These are phyloP conservation scores for Pseudocercospora eumusae DNA, from an alignment of 2,329 filamentous ascomycete genomes.

Conservation along the genomic window DNA sequence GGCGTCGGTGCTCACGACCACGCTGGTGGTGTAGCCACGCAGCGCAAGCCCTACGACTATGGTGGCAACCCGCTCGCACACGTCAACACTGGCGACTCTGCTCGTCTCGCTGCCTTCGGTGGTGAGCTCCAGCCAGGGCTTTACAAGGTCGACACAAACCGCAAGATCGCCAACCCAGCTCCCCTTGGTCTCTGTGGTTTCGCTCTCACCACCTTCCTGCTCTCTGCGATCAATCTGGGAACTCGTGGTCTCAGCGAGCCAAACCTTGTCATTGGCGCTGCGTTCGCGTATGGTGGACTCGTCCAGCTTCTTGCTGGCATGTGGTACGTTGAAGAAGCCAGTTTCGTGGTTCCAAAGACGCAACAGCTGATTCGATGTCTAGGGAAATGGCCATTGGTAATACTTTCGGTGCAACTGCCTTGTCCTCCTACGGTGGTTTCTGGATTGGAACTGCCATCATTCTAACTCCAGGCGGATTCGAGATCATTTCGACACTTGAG, in stretches of 20 bases:
- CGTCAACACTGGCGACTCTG: slow-evolving; percentile 52
- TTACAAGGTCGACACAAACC: slow-evolving; percentile 42
- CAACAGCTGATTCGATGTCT: not conserved
- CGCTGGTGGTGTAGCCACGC: slow-evolving; percentile 35
- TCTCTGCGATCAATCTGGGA: slow-evolving; percentile 54
- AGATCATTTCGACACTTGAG: slow-evolving; percentile 52
- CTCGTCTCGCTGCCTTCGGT: slow-evolving; percentile 52
- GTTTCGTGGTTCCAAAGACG: not conserved
- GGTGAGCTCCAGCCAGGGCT: slow-evolving; percentile 57
- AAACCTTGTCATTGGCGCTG: slow-evolving; percentile 52
- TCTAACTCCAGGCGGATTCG: slow-evolving; percentile 55
- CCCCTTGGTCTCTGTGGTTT: slow-evolving; percentile 64
- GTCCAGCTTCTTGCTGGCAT: slow-evolving; percentile 56
- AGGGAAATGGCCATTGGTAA: slow-evolving; percentile 61
- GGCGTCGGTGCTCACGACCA: slow-evolving; percentile 44
- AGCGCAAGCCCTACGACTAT: slow-evolving; percentile 53
- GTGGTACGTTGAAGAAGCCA: slow-evolving; percentile 50
- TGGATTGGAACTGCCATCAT: slow-evolving; percentile 64
- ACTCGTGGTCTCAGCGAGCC: slow-evolving; percentile 46
- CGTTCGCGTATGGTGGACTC: slow-evolving; percentile 54
- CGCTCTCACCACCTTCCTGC: slow-evolving; percentile 65
- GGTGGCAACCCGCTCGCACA: slow-evolving; percentile 56
- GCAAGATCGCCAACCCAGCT: slow-evolving; percentile 60
- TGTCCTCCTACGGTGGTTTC: slow-evolving; percentile 63
- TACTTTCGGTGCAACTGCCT: slow-evolving; percentile 63